Percentiles rank a stretch among this genome's conserved stretches.
Evolutionary conservation across 768 basidiomycete genomes (phyloP).

Genomic region (Phaffia australis): DNA sequence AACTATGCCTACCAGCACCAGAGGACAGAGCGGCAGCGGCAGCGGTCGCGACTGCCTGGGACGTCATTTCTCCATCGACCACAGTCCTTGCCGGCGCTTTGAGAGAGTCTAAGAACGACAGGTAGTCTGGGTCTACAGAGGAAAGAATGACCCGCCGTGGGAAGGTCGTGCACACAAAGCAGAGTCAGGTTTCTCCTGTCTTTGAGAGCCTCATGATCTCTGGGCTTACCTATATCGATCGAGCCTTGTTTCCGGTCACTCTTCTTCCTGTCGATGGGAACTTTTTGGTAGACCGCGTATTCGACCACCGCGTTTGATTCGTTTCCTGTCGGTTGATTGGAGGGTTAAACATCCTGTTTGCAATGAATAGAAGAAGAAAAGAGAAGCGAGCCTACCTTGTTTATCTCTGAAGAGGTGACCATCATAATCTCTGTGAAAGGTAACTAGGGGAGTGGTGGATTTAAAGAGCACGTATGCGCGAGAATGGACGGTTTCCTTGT

Average conservation of each 20-base stretch:
- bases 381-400: conserved; percentile 51
- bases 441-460: conserved; percentile 55
- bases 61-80: conserved; percentile 42
- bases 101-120: conserved; percentile 59
- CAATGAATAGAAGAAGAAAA: neutral
- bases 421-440: conserved; percentile 74
- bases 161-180: neutral
- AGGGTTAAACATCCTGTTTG: neutral
- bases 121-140: conserved; percentile 37
- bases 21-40: conserved; percentile 3
- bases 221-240: conserved; percentile 66
- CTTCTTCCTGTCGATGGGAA: conserved; percentile 65
- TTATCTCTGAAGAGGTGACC: conserved; percentile 88
- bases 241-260: conserved; percentile 68
- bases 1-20: too few species aligned
- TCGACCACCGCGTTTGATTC: conserved; percentile 84
- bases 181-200: neutral
- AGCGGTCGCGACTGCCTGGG: conserved; percentile 11
- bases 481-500: conserved; percentile 74
- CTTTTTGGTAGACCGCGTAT: conserved; percentile 83
- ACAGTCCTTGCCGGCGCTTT: conserved; percentile 44
- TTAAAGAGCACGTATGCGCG: conserved; percentile 89
- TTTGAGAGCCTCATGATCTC: neutral
- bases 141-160: neutral
- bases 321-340: conserved; percentile 50